Base-by-base conservation (phyloP, 1,139 yeast genomes). In the Geotrichum macrosporum region DNA sequence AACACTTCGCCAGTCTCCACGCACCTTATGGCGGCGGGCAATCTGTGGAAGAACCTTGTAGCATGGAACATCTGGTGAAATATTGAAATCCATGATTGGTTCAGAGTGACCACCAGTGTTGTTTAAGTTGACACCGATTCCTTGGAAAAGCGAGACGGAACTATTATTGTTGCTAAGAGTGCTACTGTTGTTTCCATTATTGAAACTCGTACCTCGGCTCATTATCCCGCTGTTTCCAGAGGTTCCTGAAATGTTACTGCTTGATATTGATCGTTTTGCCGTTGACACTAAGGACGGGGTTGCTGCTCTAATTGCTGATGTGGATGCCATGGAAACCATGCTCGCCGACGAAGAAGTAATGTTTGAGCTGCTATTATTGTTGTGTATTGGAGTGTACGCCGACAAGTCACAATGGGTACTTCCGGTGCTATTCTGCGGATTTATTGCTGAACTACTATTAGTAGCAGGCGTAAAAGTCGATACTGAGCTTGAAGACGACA, bases 31-130 rank as follows among this genome's bases (percentile, higher is more conserved):
- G 54, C 94, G 76, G 56, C 81, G 80, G 84, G 88, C 82, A 3
- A 96, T 96, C 35, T 84, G 88, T 58, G 87, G 95, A 44, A 92
- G 69, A 22, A 92, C 84, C 65, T 85, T 86, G 58, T 84, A 80
- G 64, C 96, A 88, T 1, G 96, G 88, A 60, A 89, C 97, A 51
- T 89, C 96, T 3, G 48, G 53, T 16, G 48, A 33, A 16, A 45
- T 42, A 38, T 44, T 46, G 16, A 48, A 45, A 31, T 50, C 53
- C 30, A 48, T 48, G 15, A 46, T 42, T n/a, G 46, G 46, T 38
- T 50, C 51, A 10, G 43, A 33, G 13, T 19, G 26, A 13, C 31
- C 30, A 20, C 35, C 24, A 35, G 42, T 39, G 36, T 24, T 41
- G 36, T 13, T 19, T 8, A 8, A n/a, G n/a, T n/a, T n/a, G n/a